Evolutionary conservation across 257 asterid species (phyloP).

Genomic region (Gardenia jasminoides): DNA sequence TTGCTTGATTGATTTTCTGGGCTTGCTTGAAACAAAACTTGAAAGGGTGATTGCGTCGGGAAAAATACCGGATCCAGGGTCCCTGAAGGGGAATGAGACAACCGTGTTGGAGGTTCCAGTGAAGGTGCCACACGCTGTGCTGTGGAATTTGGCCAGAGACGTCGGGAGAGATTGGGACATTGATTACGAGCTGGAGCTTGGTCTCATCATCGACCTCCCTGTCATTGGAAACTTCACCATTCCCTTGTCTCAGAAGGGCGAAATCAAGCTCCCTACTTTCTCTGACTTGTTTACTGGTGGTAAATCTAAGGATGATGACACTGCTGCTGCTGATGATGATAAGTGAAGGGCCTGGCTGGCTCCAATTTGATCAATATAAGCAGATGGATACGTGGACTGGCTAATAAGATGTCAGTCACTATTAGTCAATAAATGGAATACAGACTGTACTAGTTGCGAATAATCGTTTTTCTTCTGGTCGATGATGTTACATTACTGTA

Average conservation of each 20-base stretch:
- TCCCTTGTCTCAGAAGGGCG: slow-evolving; percentile 62
- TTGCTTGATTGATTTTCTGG: background rate
- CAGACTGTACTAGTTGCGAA: too few species aligned
- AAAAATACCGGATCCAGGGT: slow-evolving; percentile 73
- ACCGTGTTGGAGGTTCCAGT: slow-evolving; percentile 51
- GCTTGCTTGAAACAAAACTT: background rate
- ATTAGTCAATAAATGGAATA: too few species aligned
- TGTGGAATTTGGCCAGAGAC: slow-evolving; percentile 64
- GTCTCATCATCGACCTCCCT: slow-evolving; percentile 67
- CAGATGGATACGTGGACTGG: too few species aligned
- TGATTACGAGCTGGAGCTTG: slow-evolving; percentile 51
- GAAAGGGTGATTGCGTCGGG: slow-evolving; percentile 68
- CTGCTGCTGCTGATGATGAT: background rate
- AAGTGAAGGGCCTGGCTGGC: background rate
- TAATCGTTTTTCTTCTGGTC: too few species aligned
- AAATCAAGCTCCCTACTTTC: slow-evolving; percentile 71
- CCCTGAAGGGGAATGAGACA: slow-evolving; percentile 55
- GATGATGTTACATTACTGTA: too few species aligned
- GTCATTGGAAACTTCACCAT: slow-evolving; percentile 59
- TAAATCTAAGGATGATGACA: slow-evolving; percentile 3
- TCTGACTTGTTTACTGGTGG: slow-evolving; percentile 39
- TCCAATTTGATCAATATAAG: too few species aligned
- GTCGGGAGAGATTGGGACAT: slow-evolving; percentile 76
- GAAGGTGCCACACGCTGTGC: slow-evolving; percentile 62
- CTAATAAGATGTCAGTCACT: background rate